phyloP scores from a whole-genome alignment of 2,329 filamentous ascomycete genomes.

The Achaetomium macrosporum region DNA sequence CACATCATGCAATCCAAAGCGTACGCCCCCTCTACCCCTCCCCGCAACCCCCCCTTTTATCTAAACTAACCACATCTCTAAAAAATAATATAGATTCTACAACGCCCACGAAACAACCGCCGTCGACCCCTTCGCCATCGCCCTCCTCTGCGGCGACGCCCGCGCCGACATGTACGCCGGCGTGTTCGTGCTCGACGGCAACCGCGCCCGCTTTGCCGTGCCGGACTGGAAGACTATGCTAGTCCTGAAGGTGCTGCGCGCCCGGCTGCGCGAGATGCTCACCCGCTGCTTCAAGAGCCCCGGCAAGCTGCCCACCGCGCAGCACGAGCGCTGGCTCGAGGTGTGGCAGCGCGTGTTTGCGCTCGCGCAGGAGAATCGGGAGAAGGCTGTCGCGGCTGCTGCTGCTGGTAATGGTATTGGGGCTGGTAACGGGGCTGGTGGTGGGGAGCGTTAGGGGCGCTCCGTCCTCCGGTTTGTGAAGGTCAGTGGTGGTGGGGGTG shows the following conservation, averaged over 20 bases:
- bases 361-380: slow-evolving; percentile 21
- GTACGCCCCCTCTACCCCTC: slow-evolving; percentile 37
- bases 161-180: slow-evolving; percentile 88
- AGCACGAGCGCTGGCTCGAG: slow-evolving; percentile 69
- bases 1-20: slow-evolving; percentile 92
- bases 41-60: neutral
- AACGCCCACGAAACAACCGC: slow-evolving; percentile 87
- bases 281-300: slow-evolving; percentile 63
- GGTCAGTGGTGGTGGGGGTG: neutral
- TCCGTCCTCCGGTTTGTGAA: neutral
- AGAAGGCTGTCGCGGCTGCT: slow-evolving; percentile 13
- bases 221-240: slow-evolving; percentile 87
- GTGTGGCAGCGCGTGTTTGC: slow-evolving; percentile 65
- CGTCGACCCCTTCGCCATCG: slow-evolving; percentile 74
- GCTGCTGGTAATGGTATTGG: neutral
- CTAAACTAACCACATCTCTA: neutral
- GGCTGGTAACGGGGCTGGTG: neutral
- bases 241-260: slow-evolving; percentile 75
- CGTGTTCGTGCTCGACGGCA: slow-evolving; percentile 79
- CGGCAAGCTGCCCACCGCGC: slow-evolving; percentile 55
- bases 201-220: slow-evolving; percentile 75
- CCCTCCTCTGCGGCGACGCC: slow-evolving; percentile 80
- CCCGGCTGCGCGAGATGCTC: slow-evolving; percentile 68
- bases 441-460: slow-evolving; percentile 5
- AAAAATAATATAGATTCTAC: slow-evolving; percentile 58